Evolutionary conservation across 2,329 filamentous ascomycete genomes (phyloP).

Genomic region (Alternaria triticina): DNA sequence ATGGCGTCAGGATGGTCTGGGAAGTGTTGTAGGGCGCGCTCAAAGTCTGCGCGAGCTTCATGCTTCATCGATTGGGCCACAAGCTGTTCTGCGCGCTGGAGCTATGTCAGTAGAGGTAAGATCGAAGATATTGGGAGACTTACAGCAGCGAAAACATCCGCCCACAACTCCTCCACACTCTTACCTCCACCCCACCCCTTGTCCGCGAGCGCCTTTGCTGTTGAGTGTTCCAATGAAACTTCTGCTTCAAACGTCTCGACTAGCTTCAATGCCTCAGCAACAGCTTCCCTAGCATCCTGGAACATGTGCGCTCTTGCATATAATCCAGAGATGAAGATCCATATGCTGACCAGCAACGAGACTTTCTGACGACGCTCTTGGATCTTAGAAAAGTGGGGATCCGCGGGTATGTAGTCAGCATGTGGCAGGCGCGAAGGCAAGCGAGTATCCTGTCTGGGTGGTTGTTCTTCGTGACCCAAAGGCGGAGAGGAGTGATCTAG

Average conservation of each 20-base stretch:
- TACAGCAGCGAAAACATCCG: conserved; percentile 82
- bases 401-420: conserved; percentile 40
- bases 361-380: conserved; percentile 63
- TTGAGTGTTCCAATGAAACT: conserved; percentile 66
- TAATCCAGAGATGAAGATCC: conserved; percentile 87
- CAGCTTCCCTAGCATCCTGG: conserved; percentile 79
- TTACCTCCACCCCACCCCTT: conserved; percentile 80
- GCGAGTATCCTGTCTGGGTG: conserved; percentile 52
- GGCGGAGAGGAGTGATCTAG: conserved; percentile 47
- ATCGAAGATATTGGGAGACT: conserved; percentile 38
- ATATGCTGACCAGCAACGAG: conserved; percentile 74
- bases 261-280: conserved; percentile 80
- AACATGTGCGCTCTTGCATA: conserved; percentile 82
- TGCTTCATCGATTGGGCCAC: conserved; percentile 68
- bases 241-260: conserved; percentile 74
- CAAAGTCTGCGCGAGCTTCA: conserved; percentile 77
- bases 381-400: conserved; percentile 58
- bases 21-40: conserved; percentile 79
- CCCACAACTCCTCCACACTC: conserved; percentile 83
- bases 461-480: conserved; percentile 48
- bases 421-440: conserved; percentile 51
- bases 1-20: conserved; percentile 82
- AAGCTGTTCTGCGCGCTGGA: conserved; percentile 71
- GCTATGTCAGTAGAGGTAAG: conserved; percentile 2
- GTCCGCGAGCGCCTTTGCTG: conserved; percentile 66